Conservation (phyloP, 495 filamentous ascomycete genomes). For the Aspergillus sparsus region DNA sequence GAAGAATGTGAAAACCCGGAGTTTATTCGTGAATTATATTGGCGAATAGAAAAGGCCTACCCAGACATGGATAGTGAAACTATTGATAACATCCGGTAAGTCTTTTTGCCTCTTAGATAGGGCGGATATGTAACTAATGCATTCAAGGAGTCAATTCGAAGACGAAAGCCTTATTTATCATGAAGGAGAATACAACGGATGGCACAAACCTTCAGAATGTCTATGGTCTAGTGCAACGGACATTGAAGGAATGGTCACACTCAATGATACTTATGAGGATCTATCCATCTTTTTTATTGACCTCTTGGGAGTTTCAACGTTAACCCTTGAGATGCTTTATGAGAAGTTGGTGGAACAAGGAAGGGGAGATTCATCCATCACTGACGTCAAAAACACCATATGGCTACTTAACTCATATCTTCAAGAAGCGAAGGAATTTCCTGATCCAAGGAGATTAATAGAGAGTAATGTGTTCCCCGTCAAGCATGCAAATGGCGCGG, state of each 20-base stretch:
- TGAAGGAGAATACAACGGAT: slow-evolving; percentile 19
- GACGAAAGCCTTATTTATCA: slow-evolving; percentile 31
- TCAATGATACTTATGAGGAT: slow-evolving; percentile 37
- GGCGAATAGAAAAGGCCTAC: slow-evolving; percentile 11
- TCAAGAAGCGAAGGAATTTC: slow-evolving; percentile 9
- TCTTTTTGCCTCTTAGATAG: neutral
- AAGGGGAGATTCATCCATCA: slow-evolving; percentile 15
- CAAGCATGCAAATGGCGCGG: slow-evolving; percentile 18
- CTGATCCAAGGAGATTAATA: slow-evolving; percentile 17
- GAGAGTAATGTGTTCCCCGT: slow-evolving; percentile 33
- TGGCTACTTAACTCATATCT: slow-evolving; percentile 36
- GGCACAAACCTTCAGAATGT: slow-evolving; percentile 37
- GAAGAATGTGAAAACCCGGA: too few relatives aligned
- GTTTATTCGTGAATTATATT: slow-evolving; percentile 20
- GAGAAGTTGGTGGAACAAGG: slow-evolving; percentile 32
- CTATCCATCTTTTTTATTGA: slow-evolving; percentile 40
- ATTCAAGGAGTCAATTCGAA: slow-evolving; percentile 22
- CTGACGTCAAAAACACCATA: slow-evolving; percentile 37
- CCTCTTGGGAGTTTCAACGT: slow-evolving; percentile 30
- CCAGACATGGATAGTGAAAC: neutral
- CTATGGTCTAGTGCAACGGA: slow-evolving; percentile 42
- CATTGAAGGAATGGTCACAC: slow-evolving; percentile 35
- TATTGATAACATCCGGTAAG: neutral
- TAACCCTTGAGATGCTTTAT: slow-evolving; percentile 36
- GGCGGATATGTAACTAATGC: too few relatives aligned